Conservation (phyloP, 345 rosid species). For the Luvunga scandens region DNA sequence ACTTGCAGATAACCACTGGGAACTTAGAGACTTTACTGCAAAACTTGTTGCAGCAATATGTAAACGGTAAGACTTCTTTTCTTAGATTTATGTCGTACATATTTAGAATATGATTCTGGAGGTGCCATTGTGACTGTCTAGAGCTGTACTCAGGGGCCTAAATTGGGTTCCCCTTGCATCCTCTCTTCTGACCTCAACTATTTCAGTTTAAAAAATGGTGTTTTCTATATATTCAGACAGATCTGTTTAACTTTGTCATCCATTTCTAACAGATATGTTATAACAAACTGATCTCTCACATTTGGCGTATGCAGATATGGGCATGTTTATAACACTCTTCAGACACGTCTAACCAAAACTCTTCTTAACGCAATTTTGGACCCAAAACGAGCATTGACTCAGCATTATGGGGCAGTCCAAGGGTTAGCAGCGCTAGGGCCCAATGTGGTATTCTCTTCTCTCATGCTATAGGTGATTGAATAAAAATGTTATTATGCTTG, state of each 20-base stretch:
- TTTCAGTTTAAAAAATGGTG: neutral
- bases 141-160: neutral
- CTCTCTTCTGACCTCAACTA: neutral
- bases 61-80: conserved; percentile 62
- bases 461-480: neutral
- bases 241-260: neutral
- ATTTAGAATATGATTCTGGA: conserved; percentile 11
- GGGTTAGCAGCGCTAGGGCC: conserved; percentile 92
- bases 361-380: conserved; percentile 84
- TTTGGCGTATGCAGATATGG: conserved; percentile 61
- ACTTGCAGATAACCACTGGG: conserved; percentile 95
- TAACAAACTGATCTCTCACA: neutral
- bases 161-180: conserved; percentile 4
- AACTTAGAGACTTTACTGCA: conserved; percentile 87
- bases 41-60: conserved; percentile 80
- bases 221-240: conserved; percentile 2
- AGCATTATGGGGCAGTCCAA: conserved; percentile 96
- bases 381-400: conserved; percentile 80
- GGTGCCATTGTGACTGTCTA: neutral
- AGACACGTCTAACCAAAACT: conserved; percentile 87
- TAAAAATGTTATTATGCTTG: neutral
- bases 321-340: conserved; percentile 71
- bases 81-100: conserved; percentile 13
- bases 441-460: conserved; percentile 62
- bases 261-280: neutral